Evolutionary conservation across 441 rosid genomes (phyloP), one percentile per base, ranked within the genome.

Genomic region (Hura crepitans): DNA sequence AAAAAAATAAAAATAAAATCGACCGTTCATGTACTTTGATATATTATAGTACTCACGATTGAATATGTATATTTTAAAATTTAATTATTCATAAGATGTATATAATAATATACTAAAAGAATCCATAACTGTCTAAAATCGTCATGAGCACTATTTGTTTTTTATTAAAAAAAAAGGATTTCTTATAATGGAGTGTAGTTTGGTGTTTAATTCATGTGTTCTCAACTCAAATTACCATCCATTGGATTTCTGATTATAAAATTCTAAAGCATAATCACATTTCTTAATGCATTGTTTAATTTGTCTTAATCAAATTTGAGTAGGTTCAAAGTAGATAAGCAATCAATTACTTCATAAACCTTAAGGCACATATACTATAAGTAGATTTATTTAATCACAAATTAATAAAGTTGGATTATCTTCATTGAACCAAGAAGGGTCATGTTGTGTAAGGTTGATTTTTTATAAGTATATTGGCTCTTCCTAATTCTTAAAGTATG

Each of bases 251-350:
- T 68, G 25, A 15, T 39, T 12, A n/a, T 28, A 0, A 17, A 55
- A 39, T 35, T 33, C 37, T 23, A 67, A 53, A 33, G 15, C 15
- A 30, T 28, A 25, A 49, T 33, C 23, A 28, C 43, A 39, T 6
- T 6, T 27, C 15, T 42, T 54, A 54, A 12, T 58, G 46, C 56
- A 59, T 30, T 12, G 27, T 13, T 63, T 63, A 55, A 42, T 72
- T 43, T 62, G 54, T 61, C 63, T 8, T 42, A 15, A 42, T 54
- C 54, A 51, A 33, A 50, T 17, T 61, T 37, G 43, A 54, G 55
- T 27, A 42, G 55, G 61, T 53, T 25, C 68, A 42, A n/a, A 53
- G 68, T 27, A 20, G 68, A 51, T 62, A 25, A 18, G 54, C 68
- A 22, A 53, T 71, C 22, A 62, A 2, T 23, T 49, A 43, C 64